Conservation (phyloP, 2,329 filamentous ascomycete species). For the Lachnellula cervina region DNA sequence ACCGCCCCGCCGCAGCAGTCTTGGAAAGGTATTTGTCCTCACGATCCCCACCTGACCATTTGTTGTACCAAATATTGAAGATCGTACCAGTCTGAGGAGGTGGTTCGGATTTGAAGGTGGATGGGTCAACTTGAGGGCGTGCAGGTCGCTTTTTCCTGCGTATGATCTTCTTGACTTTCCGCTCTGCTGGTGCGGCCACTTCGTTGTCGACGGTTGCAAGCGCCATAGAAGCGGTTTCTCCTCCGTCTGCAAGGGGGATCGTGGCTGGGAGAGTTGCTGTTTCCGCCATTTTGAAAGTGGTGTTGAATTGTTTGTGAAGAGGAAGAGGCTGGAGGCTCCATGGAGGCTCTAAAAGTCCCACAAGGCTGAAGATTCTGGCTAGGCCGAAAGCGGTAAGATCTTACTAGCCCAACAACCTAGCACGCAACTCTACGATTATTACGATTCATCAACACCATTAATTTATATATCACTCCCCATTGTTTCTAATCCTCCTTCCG, state of each 20-base stretch:
- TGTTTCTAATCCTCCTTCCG: too few relatives aligned
- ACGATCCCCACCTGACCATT: constrained; percentile 92
- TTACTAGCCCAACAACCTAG: too few relatives aligned
- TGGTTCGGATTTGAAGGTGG: constrained; percentile 74
- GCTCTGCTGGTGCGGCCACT: constrained; percentile 24
- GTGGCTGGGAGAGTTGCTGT: constrained; percentile 20
- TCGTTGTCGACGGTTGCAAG: constrained; percentile 27
- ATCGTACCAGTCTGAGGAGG: constrained; percentile 90
- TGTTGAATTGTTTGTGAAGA: neutral
- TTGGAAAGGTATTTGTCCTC: constrained; percentile 88
- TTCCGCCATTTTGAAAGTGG: constrained; percentile 8
- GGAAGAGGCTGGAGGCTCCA: neutral
- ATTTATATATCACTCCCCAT: too few relatives aligned
- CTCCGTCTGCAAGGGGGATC: constrained; percentile 10
- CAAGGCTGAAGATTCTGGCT: neutral
- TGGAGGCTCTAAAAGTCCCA: neutral
- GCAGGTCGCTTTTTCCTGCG: constrained; percentile 87
- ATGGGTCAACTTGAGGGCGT: constrained; percentile 82
- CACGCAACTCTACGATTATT: too few relatives aligned
- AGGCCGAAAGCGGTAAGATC: neutral
- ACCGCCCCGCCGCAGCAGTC: constrained; percentile 75
- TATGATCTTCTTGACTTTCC: constrained; percentile 84
- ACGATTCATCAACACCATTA: too few relatives aligned
- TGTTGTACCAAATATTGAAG: constrained; percentile 99
- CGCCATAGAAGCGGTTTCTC: constrained; percentile 18